These are phyloP conservation scores for Physcia stellaris DNA, from an alignment of 495 filamentous ascomycete genomes.

Conservation along the genomic window DNA sequence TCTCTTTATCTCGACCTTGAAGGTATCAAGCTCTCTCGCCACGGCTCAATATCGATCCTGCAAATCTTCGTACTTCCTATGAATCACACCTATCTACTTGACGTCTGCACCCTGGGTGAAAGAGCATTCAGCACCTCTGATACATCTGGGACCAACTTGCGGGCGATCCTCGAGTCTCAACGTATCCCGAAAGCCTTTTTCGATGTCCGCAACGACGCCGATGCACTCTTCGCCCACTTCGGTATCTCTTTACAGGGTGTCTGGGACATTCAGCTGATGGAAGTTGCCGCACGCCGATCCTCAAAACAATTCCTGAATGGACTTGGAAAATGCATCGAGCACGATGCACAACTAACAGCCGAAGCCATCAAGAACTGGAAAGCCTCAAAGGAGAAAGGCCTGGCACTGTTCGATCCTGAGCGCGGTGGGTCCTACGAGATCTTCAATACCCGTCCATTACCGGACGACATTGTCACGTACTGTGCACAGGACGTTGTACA, in stretches of 20 bases:
- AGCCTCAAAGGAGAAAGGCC: conserved; percentile 27
- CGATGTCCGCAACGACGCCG: conserved; percentile 35
- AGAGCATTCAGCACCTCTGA: conserved; percentile 30
- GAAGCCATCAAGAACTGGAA: conserved; percentile 20
- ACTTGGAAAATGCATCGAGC: conserved; percentile 32
- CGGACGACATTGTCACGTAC: conserved; percentile 25
- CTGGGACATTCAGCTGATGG: conserved; percentile 44
- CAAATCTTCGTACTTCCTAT: conserved; percentile 22
- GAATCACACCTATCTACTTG: conserved; percentile 31
- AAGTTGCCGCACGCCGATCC: conserved; percentile 28
- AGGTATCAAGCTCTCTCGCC: conserved; percentile 32
- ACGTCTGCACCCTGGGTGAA: conserved; percentile 31
- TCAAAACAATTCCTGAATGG: no score
- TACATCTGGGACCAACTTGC: conserved; percentile 24
- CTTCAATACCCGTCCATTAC: conserved; percentile 33
- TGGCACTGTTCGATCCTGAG: conserved; percentile 24
- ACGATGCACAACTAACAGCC: conserved; percentile 14
- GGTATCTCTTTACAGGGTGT: conserved; percentile 25
- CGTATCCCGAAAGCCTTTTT: conserved; percentile 25
- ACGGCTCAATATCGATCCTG: conserved; percentile 38
- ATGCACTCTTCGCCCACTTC: conserved; percentile 37
- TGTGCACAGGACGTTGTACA: conserved; percentile 32
- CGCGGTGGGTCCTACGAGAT: conserved; percentile 33
- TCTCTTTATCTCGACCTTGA: conserved; percentile 43
- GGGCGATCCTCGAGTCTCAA: conserved; percentile 32